These are phyloP conservation scores for Geosmithia morbida DNA, from an alignment of 2,329 filamentous ascomycete genomes.

Conservation along the genomic window DNA sequence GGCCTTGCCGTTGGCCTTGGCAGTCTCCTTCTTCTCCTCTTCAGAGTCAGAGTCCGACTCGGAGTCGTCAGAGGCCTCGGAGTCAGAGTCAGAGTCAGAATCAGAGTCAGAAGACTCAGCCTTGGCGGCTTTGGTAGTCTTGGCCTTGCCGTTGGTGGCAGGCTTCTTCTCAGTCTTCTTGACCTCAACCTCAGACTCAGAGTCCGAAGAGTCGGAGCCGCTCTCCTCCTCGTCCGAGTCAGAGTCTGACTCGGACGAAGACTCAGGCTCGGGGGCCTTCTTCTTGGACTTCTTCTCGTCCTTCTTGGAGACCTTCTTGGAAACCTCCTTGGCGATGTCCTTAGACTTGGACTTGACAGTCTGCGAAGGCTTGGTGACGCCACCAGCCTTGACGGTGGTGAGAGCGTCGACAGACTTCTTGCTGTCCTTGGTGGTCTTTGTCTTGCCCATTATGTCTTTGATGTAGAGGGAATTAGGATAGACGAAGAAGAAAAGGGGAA, in stretches of 20 bases:
- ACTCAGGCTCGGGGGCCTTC: slow-evolving; percentile 27
- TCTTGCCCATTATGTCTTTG: slow-evolving; percentile 42
- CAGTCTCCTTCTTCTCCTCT: slow-evolving; percentile 17
- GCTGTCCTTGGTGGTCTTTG: slow-evolving; percentile 41
- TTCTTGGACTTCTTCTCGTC: slow-evolving; percentile 36
- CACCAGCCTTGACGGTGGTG: slow-evolving; percentile 46
- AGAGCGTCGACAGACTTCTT: slow-evolving; percentile 34
- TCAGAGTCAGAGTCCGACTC: slow-evolving; percentile 17
- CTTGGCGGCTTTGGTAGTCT: slow-evolving; percentile 15
- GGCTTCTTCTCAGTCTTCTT: slow-evolving; percentile 18
- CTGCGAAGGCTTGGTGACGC: slow-evolving; percentile 53
- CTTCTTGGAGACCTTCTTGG: slow-evolving; percentile 33
- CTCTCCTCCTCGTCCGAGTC: slow-evolving; percentile 4
- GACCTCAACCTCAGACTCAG: slow-evolving; percentile 10
- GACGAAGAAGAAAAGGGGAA: slow-evolving; percentile 4
- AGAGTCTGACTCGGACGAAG: slow-evolving; percentile 17
- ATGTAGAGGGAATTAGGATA: slow-evolving; percentile 1
- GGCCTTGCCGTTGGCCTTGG: slow-evolving; percentile 17
- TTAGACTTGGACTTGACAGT: slow-evolving; percentile 53
- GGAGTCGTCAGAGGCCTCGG: slow-evolving; percentile 6
- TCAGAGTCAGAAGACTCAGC: slow-evolving; percentile 12
- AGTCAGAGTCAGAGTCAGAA: slow-evolving; percentile 11
- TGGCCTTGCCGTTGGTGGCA: slow-evolving; percentile 15
- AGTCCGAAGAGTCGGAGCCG: slow-evolving; percentile 19
- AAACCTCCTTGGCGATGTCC: slow-evolving; percentile 46